Percentiles rank a stretch among this genome's conserved stretches.
These are phyloP conservation scores for Colletotrichum sublineola DNA, from an alignment of 2,329 filamentous ascomycete species.

Conservation along the genomic window DNA sequence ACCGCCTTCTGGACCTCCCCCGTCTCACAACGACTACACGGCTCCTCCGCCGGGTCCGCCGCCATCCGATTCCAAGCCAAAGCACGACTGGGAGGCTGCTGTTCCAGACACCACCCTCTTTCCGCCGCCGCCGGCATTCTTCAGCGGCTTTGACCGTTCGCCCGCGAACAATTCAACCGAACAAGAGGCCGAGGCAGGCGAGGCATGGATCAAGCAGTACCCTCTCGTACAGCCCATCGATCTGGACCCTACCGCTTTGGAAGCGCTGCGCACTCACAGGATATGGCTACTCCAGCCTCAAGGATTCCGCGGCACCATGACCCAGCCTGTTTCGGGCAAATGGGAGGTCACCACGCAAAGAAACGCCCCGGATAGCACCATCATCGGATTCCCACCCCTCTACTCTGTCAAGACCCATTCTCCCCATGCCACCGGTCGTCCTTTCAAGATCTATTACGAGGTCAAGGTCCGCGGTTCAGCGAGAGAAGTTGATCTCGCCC, in stretches of 20 bases:
- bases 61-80: conserved; percentile 43
- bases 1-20: conserved; percentile 50
- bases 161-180: conserved; percentile 78
- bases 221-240: conserved; percentile 68
- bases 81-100: conserved; percentile 78
- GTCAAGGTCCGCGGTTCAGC: conserved; percentile 66
- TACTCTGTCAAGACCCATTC: conserved; percentile 74
- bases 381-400: conserved; percentile 77
- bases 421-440: conserved; percentile 59
- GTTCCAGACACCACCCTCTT: conserved; percentile 81
- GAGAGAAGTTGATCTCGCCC: conserved; percentile 66
- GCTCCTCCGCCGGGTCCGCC: conserved; percentile 55
- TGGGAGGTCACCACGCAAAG: conserved; percentile 62
- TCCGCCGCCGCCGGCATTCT: conserved; percentile 78
- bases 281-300: conserved; percentile 67
- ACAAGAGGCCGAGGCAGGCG: conserved; percentile 73
- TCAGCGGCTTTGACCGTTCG: conserved; percentile 72
- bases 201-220: conserved; percentile 73
- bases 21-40: conserved; percentile 46
- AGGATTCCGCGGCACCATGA: conserved; percentile 62
- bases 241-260: conserved; percentile 60
- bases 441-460: conserved; percentile 79
- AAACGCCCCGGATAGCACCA: conserved; percentile 70
- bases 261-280: conserved; percentile 64
- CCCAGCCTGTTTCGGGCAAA: conserved; percentile 60